Conservation (phyloP, 352 stramenopile genomes). For the Nothophytophthora sp. region DNA sequence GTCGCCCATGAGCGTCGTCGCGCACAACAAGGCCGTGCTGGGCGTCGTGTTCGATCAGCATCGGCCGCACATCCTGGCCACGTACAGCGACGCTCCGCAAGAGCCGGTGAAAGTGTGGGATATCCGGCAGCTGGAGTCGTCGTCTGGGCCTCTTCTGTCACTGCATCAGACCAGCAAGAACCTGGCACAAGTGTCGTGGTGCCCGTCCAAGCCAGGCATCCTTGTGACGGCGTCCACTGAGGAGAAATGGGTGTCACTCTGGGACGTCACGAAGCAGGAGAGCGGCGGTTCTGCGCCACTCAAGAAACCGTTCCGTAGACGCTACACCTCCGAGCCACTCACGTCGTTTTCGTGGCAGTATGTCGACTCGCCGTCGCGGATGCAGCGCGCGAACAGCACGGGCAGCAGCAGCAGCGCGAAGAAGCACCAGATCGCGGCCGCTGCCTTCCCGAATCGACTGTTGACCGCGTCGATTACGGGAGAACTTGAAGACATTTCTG, state of each 20-base stretch:
- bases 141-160: slow-evolving; percentile 61
- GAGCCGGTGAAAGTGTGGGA: slow-evolving; percentile 89
- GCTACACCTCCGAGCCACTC: slow-evolving; percentile 78
- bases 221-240: slow-evolving; percentile 76
- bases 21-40: slow-evolving; percentile 84
- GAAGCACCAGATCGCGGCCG: slow-evolving; percentile 40
- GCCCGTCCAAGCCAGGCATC: slow-evolving; percentile 78
- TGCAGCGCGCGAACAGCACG: slow-evolving; percentile 17
- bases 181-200: slow-evolving; percentile 82
- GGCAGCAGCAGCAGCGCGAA: slow-evolving; percentile 24
- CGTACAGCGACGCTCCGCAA: slow-evolving; percentile 81
- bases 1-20: slow-evolving; percentile 78
- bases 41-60: slow-evolving; percentile 84
- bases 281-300: slow-evolving; percentile 40
- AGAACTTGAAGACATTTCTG: slow-evolving; percentile 85
- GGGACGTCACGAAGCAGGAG: slow-evolving; percentile 75
- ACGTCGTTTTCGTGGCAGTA: slow-evolving; percentile 85
- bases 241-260: slow-evolving; percentile 85
- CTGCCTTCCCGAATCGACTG: slow-evolving; percentile 81
- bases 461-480: slow-evolving; percentile 70
- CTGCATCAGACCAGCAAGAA: slow-evolving; percentile 76
- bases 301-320: slow-evolving; percentile 75
- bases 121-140: slow-evolving; percentile 78
- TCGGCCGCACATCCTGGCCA: slow-evolving; percentile 79
- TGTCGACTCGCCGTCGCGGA: slow-evolving; percentile 26